These are phyloP conservation scores for Anthracocystis walkeri DNA, from an alignment of 1,284 basidiomycete species.

Conservation along the genomic window DNA sequence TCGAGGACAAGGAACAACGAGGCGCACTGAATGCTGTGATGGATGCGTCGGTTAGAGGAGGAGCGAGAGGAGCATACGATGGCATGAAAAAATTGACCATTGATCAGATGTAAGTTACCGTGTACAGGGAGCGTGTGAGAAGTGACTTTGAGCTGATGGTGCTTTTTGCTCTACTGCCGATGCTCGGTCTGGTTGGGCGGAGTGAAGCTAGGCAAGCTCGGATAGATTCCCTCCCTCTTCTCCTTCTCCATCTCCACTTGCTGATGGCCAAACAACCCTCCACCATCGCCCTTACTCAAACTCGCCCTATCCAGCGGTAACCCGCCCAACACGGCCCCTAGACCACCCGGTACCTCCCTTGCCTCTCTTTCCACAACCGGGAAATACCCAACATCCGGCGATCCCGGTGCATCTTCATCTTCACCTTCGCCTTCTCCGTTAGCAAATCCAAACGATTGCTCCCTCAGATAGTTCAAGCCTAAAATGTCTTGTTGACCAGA, in stretches of 20 bases:
- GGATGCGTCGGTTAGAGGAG: no score
- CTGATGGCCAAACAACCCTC: neutral
- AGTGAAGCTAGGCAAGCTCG: slow-evolving; percentile 1
- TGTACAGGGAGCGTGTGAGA: no score
- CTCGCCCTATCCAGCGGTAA: slow-evolving; percentile 4
- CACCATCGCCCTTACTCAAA: neutral
- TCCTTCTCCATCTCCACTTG: neutral
- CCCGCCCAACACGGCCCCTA: slow-evolving; percentile 1
- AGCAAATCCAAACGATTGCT: slow-evolving; percentile 3
- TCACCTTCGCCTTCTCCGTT: slow-evolving; percentile 23
- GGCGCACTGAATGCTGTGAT: no score
- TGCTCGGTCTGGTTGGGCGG: no score
- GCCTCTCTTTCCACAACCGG: neutral
- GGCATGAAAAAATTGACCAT: no score
- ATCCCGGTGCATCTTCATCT: slow-evolving; percentile 32
- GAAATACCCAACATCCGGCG: slow-evolving; percentile 19
- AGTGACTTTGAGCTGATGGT: no score
- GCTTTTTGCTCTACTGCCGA: no score
- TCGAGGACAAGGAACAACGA: no score
- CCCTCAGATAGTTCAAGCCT: slow-evolving; percentile 8
- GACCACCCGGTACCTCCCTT: slow-evolving; percentile 4
- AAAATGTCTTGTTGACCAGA: neutral
- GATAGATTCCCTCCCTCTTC: neutral
- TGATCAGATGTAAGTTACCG: no score
- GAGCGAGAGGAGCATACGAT: no score